A percentile compares a stretch with the other conserved stretches of the same genome.
phyloP scores from a whole-genome alignment of 345 rosid species.

The Cardamine chenopodiifolia region DNA sequence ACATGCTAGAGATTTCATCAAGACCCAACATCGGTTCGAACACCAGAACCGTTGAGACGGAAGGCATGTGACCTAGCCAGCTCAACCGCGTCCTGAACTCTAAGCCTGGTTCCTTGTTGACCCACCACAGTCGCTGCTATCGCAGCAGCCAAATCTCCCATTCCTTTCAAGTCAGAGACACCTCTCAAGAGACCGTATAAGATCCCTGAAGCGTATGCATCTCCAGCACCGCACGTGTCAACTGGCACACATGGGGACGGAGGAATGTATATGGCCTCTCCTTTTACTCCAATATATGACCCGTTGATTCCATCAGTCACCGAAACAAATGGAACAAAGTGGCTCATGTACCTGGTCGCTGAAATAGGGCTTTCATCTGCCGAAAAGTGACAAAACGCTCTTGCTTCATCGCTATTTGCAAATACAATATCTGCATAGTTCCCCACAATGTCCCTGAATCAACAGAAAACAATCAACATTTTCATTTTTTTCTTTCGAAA shows the following conservation, averaged over 20 bases:
- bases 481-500: not conserved
- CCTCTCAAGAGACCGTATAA: conserved; percentile 79
- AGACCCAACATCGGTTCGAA: conserved; percentile 62
- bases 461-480: not conserved
- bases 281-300: conserved; percentile 89
- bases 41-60: conserved; percentile 43
- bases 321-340: conserved; percentile 84
- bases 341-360: conserved; percentile 84
- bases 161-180: conserved; percentile 68
- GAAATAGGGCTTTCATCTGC: conserved; percentile 70
- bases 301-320: conserved; percentile 89
- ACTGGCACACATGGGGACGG: conserved; percentile 79
- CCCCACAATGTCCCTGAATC: conserved; percentile 78
- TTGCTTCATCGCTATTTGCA: conserved; percentile 89
- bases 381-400: conserved; percentile 80
- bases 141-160: conserved; percentile 85
- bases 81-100: conserved; percentile 67
- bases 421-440: conserved; percentile 80
- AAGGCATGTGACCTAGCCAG: conserved; percentile 67
- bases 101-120: conserved; percentile 91
- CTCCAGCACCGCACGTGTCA: conserved; percentile 95
- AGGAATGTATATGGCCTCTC: conserved; percentile 90
- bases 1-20: conserved; percentile 69
- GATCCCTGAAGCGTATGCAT: conserved; percentile 92
- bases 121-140: conserved; percentile 89